These are phyloP conservation scores for Eutrema japonicum DNA, from an alignment of 345 rosid genomes.

Conservation along the genomic window DNA sequence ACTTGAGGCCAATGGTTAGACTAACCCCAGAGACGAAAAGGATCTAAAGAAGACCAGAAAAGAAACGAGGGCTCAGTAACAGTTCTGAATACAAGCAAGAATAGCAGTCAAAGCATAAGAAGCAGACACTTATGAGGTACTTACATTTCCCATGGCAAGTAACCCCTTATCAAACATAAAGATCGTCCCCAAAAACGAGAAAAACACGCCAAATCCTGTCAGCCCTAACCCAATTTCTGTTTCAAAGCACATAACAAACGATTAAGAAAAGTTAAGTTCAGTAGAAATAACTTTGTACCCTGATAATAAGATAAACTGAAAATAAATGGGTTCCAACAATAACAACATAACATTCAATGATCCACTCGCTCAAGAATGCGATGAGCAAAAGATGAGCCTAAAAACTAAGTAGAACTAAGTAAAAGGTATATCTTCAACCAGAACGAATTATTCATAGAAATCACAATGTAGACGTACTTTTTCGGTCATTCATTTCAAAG, in stretches of 20 bases:
- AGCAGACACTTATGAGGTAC: conserved; percentile 31
- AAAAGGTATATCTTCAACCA: background rate
- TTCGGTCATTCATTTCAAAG: conserved; percentile 48
- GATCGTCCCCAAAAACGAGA: conserved; percentile 84
- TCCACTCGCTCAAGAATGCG: background rate
- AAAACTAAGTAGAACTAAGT: background rate
- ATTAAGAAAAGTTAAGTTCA: background rate
- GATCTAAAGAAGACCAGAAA: conserved; percentile 54
- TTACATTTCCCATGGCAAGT: conserved; percentile 99
- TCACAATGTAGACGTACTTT: conserved; percentile 34
- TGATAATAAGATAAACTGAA: background rate
- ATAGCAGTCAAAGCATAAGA: background rate
- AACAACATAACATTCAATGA: background rate
- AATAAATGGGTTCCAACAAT: background rate
- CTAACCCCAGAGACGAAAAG: conserved; percentile 94
- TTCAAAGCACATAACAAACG: conserved; percentile 26
- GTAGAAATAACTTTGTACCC: background rate
- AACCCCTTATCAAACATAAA: conserved; percentile 94
- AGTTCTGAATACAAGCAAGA: conserved; percentile 6
- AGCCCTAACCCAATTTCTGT: conserved; percentile 91
- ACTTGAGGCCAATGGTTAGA: conserved; percentile 89
- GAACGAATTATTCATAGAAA: background rate
- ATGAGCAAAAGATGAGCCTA: background rate
- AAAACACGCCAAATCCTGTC: conserved; percentile 93
- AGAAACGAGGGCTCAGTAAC: conserved; percentile 15